Conservation (phyloP, 2,329 filamentous ascomycete genomes). For the Zymoseptoria ardabiliae region DNA sequence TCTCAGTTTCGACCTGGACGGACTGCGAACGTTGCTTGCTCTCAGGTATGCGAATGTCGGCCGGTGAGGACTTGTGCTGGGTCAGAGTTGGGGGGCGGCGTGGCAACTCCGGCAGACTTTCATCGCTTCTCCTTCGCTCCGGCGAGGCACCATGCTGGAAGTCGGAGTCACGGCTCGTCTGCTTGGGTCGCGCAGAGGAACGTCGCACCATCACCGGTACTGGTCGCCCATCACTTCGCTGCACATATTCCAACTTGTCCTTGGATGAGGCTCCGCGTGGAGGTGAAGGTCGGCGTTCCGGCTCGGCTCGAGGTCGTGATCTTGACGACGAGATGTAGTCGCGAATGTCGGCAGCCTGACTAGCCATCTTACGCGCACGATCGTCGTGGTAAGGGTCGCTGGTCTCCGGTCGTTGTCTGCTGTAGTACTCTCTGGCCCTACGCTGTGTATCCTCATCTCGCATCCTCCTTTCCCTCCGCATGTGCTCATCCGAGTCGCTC, state of each 20-base stretch:
- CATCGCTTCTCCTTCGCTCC: slow-evolving; percentile 20
- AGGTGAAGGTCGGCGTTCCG: slow-evolving; percentile 22
- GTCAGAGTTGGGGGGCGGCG: slow-evolving; percentile 30
- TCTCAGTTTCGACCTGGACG: slow-evolving; percentile 18
- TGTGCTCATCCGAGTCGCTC: slow-evolving; percentile 24
- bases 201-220: slow-evolving; percentile 17
- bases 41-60: slow-evolving; percentile 22
- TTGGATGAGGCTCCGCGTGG: slow-evolving; percentile 21
- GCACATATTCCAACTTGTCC: slow-evolving; percentile 23
- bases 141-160: slow-evolving; percentile 13
- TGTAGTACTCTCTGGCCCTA: slow-evolving; percentile 17
- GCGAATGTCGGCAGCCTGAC: slow-evolving; percentile 18
- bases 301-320: slow-evolving; percentile 13
- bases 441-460: slow-evolving; percentile 21
- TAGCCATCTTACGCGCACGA: slow-evolving; percentile 22
- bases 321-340: slow-evolving; percentile 24
- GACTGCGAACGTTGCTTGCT: slow-evolving; percentile 23
- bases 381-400: slow-evolving; percentile 20
- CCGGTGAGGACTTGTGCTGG: slow-evolving; percentile 30
- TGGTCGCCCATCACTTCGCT: slow-evolving; percentile 19
- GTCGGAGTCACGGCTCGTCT: slow-evolving; percentile 14
- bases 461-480: slow-evolving; percentile 10
- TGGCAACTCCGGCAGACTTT: slow-evolving; percentile 10
- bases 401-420: slow-evolving; percentile 18
- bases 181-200: slow-evolving; percentile 19